Base-by-base conservation (phyloP, 305 asterid species). In the Rubia tinctorum region DNA sequence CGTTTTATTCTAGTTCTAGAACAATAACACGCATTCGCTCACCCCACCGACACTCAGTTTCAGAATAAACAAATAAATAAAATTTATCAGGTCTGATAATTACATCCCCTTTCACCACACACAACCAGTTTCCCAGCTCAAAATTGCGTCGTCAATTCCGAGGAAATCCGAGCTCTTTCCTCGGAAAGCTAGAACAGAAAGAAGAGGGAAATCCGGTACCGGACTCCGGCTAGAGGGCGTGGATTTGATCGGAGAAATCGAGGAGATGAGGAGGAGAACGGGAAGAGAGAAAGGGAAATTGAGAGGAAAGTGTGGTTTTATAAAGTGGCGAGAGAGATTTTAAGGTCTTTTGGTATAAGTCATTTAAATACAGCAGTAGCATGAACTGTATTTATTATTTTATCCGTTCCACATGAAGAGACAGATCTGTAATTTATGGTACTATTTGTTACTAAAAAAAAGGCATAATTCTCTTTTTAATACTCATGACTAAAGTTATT, bases 191-290 rank as follows among this genome's bases (percentile, higher is more conserved):
- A 66, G 64, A 23, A 59, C 64, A 53, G 17, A 11, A 59, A 59
- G 37, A 59, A 43, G 47, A 20, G 11, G 55, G 25, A 20, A 66
- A 66, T 40, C 25, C n/a, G 56, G 71, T 15, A 20, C 9, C 23
- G 27, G 51, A 8, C 17, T 9, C 56, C 37, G 55, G 64, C 8
- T 27, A 10, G 11, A 42, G 64, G 37, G 20, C 34, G 45, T 6
- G 45, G 73, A 66, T 55, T 43, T 72, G 73, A 30, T 56, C 72
- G 64, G 76, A 72, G 65, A 65, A 65, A 37, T 63, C 12, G 49
- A 64, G 61, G 25, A 63, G 37, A 13, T 12, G 42, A 2, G 47
- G 45, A 42, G 51, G 51, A 44, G 25, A 67, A 63, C 8, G 74
- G 75, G 40, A 14, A 49, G 49, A 22, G 47, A n/a, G 55, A 58